Percentiles rank a stretch among this genome's conserved stretches.
These are phyloP conservation scores for Bromus sterilis DNA, from an alignment of 176 grass and related monocot species.

Conservation along the genomic window DNA sequence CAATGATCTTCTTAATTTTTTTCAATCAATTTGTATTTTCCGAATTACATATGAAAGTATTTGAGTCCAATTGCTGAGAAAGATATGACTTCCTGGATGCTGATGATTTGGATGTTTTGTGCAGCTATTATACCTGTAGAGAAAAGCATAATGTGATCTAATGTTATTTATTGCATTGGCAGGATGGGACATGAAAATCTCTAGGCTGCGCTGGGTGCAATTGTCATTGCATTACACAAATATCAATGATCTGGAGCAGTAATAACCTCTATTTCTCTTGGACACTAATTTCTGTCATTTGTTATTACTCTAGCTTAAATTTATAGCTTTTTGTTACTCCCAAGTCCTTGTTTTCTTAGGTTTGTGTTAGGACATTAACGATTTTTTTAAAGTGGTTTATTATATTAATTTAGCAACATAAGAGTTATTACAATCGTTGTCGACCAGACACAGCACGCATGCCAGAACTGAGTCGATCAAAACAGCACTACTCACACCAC, in stretches of 20 bases:
- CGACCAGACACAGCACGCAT: too few species aligned
- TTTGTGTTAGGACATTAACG: slow-evolving; percentile 1
- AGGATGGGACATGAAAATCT: slow-evolving; percentile 88
- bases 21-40: slow-evolving; percentile 7
- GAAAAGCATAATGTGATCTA: neutral
- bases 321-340: neutral
- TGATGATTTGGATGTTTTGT: slow-evolving; percentile 5
- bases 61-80: neutral
- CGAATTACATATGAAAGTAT: neutral
- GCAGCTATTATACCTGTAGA: neutral
- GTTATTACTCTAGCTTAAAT: slow-evolving; percentile 5
- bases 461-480: too few species aligned
- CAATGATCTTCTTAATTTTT: slow-evolving; percentile 1
- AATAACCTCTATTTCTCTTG: slow-evolving; percentile 31
- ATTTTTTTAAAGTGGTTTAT: too few species aligned
- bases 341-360: neutral
- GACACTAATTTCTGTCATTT: neutral
- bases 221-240: slow-evolving; percentile 75
- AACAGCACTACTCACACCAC: too few species aligned
- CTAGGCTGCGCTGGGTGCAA: slow-evolving; percentile 81
- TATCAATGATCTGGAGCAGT: slow-evolving; percentile 75
- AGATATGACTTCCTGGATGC: neutral
- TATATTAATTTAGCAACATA: too few species aligned
- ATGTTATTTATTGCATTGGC: slow-evolving; percentile 41
- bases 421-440: too few species aligned